A percentile compares a stretch with the other conserved stretches of the same genome.
Conservation (phyloP, 2,329 filamentous ascomycete species). For the Penicillium sumatraense region DNA sequence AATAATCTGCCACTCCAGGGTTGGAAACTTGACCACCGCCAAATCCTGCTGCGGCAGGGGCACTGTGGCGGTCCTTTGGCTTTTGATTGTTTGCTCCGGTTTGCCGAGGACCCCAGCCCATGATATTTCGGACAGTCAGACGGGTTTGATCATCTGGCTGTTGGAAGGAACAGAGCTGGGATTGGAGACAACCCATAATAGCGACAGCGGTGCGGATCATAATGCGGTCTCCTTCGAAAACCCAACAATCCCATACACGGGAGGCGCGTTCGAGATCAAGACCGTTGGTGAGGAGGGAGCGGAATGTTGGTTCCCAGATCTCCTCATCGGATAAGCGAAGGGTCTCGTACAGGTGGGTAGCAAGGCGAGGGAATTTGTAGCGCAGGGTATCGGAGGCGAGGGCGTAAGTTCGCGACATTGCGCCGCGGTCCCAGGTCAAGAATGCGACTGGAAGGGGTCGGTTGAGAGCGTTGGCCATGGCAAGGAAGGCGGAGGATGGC, state of each 20-base stretch:
- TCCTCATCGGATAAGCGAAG: slow-evolving; percentile 46
- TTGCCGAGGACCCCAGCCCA: slow-evolving; percentile 43
- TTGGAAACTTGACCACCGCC: slow-evolving; percentile 42
- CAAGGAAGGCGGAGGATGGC: slow-evolving; percentile 60
- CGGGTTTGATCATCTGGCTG: slow-evolving; percentile 43
- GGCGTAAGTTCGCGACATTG: slow-evolving; percentile 60
- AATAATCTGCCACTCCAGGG: slow-evolving; percentile 45
- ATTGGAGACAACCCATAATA: slow-evolving; percentile 47
- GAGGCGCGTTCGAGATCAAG: slow-evolving; percentile 58
- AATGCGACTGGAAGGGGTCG: slow-evolving; percentile 65
- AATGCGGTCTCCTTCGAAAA: slow-evolving; percentile 63
- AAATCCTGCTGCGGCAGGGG: slow-evolving; percentile 40
- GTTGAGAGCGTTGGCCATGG: slow-evolving; percentile 65
- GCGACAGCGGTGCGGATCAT: slow-evolving; percentile 52
- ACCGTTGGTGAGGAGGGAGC: slow-evolving; percentile 56
- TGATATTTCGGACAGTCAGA: slow-evolving; percentile 35
- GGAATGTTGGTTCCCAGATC: slow-evolving; percentile 59
- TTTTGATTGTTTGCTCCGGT: slow-evolving; percentile 32
- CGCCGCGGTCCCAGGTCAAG: slow-evolving; percentile 61
- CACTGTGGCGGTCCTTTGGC: slow-evolving; percentile 42
- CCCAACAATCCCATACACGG: slow-evolving; percentile 65
- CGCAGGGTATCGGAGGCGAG: slow-evolving; percentile 60
- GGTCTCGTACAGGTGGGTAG: slow-evolving; percentile 55
- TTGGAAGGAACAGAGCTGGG: slow-evolving; percentile 46
- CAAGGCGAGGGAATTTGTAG: slow-evolving; percentile 62